Percentiles rank a stretch among this genome's conserved stretches.
These are phyloP conservation scores for Massariosphaeria phaeospora DNA, from an alignment of 495 filamentous ascomycete species.

Conservation along the genomic window DNA sequence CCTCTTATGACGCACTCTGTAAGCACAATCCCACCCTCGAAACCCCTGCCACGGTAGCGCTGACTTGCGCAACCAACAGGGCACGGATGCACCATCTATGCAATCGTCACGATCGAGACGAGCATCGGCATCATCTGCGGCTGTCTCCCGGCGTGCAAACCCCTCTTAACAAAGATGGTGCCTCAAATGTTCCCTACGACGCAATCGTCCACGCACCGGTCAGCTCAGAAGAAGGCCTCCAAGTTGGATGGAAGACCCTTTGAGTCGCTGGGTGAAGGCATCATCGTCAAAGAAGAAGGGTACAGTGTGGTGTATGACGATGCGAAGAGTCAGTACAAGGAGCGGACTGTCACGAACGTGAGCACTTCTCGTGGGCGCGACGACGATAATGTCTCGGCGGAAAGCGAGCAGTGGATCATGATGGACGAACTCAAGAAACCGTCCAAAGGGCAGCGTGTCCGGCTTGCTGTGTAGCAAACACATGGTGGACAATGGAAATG, in stretches of 20 bases:
- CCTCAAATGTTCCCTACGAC: conserved; percentile 13
- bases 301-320: conserved; percentile 10
- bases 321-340: background rate
- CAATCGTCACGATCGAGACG: conserved; percentile 16
- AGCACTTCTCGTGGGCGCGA: background rate
- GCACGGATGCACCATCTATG: conserved; percentile 10
- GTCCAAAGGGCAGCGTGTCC: no score
- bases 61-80: background rate
- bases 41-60: background rate
- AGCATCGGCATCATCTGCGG: conserved; percentile 20
- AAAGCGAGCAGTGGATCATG: conserved; percentile 12
- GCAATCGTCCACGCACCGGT: conserved; percentile 6
- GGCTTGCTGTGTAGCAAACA: no score
- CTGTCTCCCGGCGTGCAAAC: conserved; percentile 17
- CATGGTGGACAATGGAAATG: no score
- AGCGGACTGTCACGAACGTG: background rate
- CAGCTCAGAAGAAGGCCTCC: background rate
- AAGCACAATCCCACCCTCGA: background rate
- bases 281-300: conserved; percentile 10
- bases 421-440: no score
- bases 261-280: conserved; percentile 14
- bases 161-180: conserved; percentile 1
- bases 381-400: background rate
- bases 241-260: conserved; percentile 8
- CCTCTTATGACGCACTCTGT: conserved; percentile 19